phyloP scores from a whole-genome alignment of 352 stramenopile genomes.

The Globisporangium megalacanthum region DNA sequence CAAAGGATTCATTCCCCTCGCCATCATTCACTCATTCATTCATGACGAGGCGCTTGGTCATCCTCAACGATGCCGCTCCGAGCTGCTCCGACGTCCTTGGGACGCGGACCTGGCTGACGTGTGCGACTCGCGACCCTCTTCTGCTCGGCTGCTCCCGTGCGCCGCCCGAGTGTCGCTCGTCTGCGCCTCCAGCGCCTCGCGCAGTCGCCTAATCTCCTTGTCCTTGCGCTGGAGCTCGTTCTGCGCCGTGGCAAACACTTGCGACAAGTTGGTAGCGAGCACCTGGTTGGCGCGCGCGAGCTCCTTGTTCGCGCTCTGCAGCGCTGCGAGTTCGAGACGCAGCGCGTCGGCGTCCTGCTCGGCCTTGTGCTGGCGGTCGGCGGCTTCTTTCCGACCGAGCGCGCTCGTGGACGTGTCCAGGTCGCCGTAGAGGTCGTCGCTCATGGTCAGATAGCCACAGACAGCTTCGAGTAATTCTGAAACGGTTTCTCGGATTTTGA shows the following conservation, averaged over 20 bases:
- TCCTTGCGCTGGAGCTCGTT: constrained; percentile 75
- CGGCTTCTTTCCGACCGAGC: constrained; percentile 55
- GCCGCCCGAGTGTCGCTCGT: neutral
- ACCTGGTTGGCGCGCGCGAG: constrained; percentile 52
- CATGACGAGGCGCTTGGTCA: neutral
- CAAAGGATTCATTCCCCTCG: neutral
- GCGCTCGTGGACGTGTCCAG: constrained; percentile 74
- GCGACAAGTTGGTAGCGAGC: constrained; percentile 71
- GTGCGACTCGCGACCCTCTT: neutral
- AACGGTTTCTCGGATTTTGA: neutral
- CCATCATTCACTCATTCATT: too few species aligned
- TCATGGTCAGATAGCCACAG: neutral
- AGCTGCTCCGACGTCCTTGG: constrained; percentile 5
- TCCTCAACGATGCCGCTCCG: constrained; percentile 2
- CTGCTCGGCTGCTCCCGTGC: neutral
- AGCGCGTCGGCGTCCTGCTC: constrained; percentile 53
- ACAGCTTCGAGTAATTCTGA: neutral
- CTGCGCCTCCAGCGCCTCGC: constrained; percentile 31
- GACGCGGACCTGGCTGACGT: constrained; percentile 2
- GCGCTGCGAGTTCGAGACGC: constrained; percentile 41
- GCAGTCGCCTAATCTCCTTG: constrained; percentile 65
- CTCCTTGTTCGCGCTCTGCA: constrained; percentile 58
- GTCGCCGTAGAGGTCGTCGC: constrained; percentile 74
- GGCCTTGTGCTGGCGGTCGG: constrained; percentile 44
- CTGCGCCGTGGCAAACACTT: constrained; percentile 68